Conservation (phyloP, 768 basidiomycete species). For the Hericium erinaceus region DNA sequence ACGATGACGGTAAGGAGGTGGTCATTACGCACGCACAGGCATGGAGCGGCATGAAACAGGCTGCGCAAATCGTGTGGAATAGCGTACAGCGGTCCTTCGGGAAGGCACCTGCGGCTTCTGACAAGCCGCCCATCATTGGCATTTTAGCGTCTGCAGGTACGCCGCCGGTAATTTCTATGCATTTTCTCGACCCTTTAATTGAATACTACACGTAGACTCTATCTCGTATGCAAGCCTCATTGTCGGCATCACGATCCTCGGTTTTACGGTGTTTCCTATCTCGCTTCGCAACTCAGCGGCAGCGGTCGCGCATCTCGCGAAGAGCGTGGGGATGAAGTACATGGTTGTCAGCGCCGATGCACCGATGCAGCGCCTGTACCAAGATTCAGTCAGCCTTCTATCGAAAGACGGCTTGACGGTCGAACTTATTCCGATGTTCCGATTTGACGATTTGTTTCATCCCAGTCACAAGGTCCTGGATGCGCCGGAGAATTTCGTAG, state of each 20-base stretch:
- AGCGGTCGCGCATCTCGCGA: constrained; percentile 2
- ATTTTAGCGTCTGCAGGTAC: constrained; percentile 13
- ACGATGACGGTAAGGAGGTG: background rate
- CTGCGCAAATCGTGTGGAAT: constrained; percentile 4
- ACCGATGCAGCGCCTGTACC: background rate
- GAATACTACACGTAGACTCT: constrained; percentile 8
- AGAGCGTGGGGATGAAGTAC: background rate
- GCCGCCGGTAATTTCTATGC: background rate
- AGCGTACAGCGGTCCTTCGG: background rate
- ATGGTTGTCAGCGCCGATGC: constrained; percentile 10
- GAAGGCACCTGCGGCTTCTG: background rate
- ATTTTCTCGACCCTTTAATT: too few relatives aligned
- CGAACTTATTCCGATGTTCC: background rate
- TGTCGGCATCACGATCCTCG: constrained; percentile 15
- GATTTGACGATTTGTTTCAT: background rate
- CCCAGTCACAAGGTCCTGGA: background rate
- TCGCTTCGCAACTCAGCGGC: constrained; percentile 3
- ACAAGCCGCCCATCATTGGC: constrained; percentile 8
- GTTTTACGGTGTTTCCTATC: background rate
- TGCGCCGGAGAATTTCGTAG: background rate
- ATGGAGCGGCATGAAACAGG: background rate
- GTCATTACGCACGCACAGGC: background rate
- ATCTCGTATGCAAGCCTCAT: constrained; percentile 14
- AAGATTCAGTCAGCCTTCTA: background rate
- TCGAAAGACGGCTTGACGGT: background rate